phyloP scores from a whole-genome alignment of 2,329 filamentous ascomycete species.

The Zymoseptoria crescenta region DNA sequence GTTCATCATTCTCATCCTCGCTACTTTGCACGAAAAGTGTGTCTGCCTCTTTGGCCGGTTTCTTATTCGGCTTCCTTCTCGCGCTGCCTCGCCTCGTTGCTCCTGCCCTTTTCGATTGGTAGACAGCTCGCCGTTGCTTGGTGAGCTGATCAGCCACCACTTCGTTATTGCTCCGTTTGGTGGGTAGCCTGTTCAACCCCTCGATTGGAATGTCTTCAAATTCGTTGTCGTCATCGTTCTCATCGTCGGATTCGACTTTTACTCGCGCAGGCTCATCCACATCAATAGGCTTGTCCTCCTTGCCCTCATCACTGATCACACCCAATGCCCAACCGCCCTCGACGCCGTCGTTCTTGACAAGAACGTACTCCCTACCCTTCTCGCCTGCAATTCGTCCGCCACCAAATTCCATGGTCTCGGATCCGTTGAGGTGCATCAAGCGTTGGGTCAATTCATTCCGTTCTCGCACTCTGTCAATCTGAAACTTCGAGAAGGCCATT shows the following conservation, averaged over 20 bases:
- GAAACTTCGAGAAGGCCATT: constrained; percentile 94
- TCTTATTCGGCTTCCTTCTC: constrained; percentile 15
- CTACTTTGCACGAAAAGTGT: constrained; percentile 49
- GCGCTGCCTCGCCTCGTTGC: constrained; percentile 20
- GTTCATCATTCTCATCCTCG: constrained; percentile 18
- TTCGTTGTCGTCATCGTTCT: constrained; percentile 57
- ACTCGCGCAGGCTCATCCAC: constrained; percentile 59
- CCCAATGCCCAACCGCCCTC: constrained; percentile 95
- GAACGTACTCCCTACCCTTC: constrained; percentile 83
- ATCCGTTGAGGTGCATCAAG: constrained; percentile 86
- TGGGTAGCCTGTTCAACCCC: constrained; percentile 77
- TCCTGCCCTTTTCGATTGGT: constrained; percentile 33
- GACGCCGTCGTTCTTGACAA: constrained; percentile 90
- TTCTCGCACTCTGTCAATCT: constrained; percentile 88
- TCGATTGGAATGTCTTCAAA: constrained; percentile 93
- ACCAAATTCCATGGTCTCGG: constrained; percentile 62
- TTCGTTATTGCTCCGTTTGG: constrained; percentile 33
- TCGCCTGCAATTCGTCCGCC: constrained; percentile 70
- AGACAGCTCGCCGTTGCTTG: constrained; percentile 42
- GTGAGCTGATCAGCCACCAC: constrained; percentile 27
- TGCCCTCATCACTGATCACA: constrained; percentile 78
- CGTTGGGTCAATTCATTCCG: constrained; percentile 91
- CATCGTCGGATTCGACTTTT: constrained; percentile 45
- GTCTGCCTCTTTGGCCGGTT: constrained; percentile 35
- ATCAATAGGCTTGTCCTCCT: constrained; percentile 83